A percentile compares a stretch with the other conserved stretches of the same genome.
Evolutionary conservation across 768 basidiomycete genomes (phyloP).

Genomic region (Xanthoconium stramineum): DNA sequence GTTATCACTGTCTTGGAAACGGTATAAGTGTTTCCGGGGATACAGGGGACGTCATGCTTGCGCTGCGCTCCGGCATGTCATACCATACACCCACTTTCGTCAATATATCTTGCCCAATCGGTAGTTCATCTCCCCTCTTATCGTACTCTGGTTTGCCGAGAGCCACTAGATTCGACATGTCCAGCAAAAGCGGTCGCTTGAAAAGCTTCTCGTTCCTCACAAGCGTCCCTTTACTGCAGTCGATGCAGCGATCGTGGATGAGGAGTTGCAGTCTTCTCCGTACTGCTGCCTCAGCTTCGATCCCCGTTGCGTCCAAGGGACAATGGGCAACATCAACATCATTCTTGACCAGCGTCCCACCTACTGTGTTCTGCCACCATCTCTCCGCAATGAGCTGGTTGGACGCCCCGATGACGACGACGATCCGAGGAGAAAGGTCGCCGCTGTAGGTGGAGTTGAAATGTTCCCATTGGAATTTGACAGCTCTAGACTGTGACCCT

Average conservation of each 20-base stretch:
- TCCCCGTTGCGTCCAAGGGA: not conserved
- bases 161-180: constrained; percentile 8
- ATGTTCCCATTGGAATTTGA: constrained; percentile 26
- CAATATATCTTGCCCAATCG: constrained; percentile 14
- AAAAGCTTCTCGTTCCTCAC: constrained; percentile 13
- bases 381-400: constrained; percentile 13
- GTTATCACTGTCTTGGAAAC: not conserved
- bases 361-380: constrained; percentile 19
- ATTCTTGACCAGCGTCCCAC: not conserved
- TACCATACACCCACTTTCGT: constrained; percentile 22
- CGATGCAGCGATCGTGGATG: constrained; percentile 22
- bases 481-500: not conserved
- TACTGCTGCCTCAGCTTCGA: not conserved
- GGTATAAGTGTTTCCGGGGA: not conserved
- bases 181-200: constrained; percentile 9
- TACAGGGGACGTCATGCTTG: not conserved
- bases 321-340: constrained; percentile 12
- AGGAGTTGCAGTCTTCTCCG: constrained; percentile 10
- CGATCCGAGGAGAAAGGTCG: constrained; percentile 24
- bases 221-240: constrained; percentile 12
- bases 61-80: not conserved
- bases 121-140: not conserved
- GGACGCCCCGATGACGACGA: constrained; percentile 21
- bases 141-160: constrained; percentile 1
- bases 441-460: constrained; percentile 27